Evolutionary conservation across 2,329 filamentous ascomycete genomes (phyloP), one percentile per base, ranked within the genome.

Genomic region (Gremmenia infestans): DNA sequence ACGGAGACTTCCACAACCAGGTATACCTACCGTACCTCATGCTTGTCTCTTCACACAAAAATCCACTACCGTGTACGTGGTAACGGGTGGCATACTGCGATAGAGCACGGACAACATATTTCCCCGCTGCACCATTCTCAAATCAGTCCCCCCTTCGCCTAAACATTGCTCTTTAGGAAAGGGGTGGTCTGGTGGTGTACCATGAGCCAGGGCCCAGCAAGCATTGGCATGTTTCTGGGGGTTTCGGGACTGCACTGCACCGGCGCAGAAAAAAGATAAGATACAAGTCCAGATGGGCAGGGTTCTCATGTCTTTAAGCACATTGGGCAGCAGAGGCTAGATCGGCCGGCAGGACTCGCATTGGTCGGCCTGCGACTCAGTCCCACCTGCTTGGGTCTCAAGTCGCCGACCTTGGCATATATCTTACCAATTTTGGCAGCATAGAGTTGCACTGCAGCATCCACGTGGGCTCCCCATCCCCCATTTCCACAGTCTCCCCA

Each of bases 21-120:
- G 25, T 8, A 25, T 23, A 25, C 8, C 36, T 23, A 19, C 23
- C 23, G 23, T 25, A 25, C 5, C 25, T 25, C 19, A 53, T 22
- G 17, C 19, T 52, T 23, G 36, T 25, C 35, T 28, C 37, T 35
- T 50, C n/a, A 15, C 17, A 23, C 15, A 22, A 35, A 36, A 23
- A 50, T 50, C 55, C 55, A 50, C 39, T 28, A 53, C 55, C 55
- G 23, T 53, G 55, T 57, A 14, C 32, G 28, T 50, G 55, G 54
- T 37, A 53, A 45, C 48, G 53, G 48, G 53, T 55, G 48, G 48
- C 48, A 52, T 19, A 32, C 23, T 15, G 17, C 23, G 39, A 52
- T 46, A 53, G 52, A 45, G 23, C 42, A 32, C 35, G 22, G 32
- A 46, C n/a, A 53, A 25, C 9, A 4, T 8, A 15, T 37, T 42